A percentile compares a stretch with the other conserved stretches of the same genome.
These are phyloP conservation scores for Manihot esculenta DNA, from an alignment of 441 rosid species.

Conservation along the genomic window DNA sequence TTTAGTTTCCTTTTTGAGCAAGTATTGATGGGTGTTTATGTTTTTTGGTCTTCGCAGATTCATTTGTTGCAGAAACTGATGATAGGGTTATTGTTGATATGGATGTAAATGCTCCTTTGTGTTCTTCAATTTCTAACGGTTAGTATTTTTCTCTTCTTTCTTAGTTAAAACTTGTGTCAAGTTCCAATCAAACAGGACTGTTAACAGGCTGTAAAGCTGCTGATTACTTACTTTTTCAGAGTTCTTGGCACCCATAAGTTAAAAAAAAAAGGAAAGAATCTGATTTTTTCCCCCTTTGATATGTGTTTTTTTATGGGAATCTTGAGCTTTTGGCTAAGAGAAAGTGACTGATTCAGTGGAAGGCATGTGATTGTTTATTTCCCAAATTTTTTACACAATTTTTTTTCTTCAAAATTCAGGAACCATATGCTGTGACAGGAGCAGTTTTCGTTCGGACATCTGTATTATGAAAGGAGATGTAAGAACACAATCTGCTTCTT, in stretches of 20 bases:
- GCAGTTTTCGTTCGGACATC: slow-evolving; percentile 60
- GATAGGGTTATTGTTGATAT: slow-evolving; percentile 33
- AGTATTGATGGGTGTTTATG: neutral
- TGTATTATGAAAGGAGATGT: slow-evolving; percentile 90
- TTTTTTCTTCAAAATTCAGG: slow-evolving; percentile 40
- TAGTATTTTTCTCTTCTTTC: slow-evolving; percentile 12
- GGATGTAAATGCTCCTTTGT: slow-evolving; percentile 37
- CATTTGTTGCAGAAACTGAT: slow-evolving; percentile 45
- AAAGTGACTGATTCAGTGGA: neutral
- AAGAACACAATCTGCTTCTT: slow-evolving; percentile 62
- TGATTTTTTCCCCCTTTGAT: neutral
- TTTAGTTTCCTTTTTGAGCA: neutral
- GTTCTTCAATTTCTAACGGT: slow-evolving; percentile 65
- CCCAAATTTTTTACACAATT: neutral
- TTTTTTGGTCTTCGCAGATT: slow-evolving; percentile 44
- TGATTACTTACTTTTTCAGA: slow-evolving; percentile 2
- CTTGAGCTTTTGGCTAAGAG: neutral
- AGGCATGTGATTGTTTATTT: neutral
- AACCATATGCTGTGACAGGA: slow-evolving; percentile 83
- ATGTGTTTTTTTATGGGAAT: neutral
- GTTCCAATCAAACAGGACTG: slow-evolving; percentile 9
- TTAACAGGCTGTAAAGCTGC: slow-evolving; percentile 3
- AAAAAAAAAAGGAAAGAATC: neutral
- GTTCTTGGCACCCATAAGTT: neutral
- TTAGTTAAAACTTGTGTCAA: neutral